Evolutionary conservation across 176 grass and related monocot species (phyloP).

Genomic region (Raddia guianensis): DNA sequence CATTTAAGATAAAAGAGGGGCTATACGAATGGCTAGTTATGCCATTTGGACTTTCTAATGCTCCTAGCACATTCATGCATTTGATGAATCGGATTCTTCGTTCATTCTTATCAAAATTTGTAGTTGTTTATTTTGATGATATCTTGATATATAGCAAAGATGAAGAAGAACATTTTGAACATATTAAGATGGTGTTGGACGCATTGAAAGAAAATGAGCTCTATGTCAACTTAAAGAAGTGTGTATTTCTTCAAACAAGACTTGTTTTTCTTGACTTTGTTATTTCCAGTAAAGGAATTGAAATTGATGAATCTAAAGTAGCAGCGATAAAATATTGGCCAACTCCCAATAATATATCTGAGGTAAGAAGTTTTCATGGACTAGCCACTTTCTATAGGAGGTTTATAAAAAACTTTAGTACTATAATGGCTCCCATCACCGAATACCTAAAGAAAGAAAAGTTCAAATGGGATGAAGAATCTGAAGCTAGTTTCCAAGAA

Average conservation of each 20-base stretch:
- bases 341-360: neutral
- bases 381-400: neutral
- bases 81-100: constrained; percentile 17
- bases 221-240: constrained; percentile 3
- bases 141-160: constrained; percentile 2
- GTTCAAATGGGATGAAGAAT: neutral
- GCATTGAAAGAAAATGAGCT: neutral
- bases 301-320: neutral
- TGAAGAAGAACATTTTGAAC: neutral
- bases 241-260: neutral
- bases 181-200: neutral
- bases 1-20: neutral
- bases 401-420: constrained; percentile 6
- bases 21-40: neutral
- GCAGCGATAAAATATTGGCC: neutral
- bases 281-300: neutral
- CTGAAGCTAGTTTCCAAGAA: neutral
- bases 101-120: neutral
- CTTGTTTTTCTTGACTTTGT: neutral
- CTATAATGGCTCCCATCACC: neutral
- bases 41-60: constrained; percentile 34
- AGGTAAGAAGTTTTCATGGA: neutral
- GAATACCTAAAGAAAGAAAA: neutral
- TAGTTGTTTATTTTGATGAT: constrained; percentile 1
- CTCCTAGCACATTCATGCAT: neutral